Conservation (phyloP, 2,329 filamentous ascomycete genomes). For the Plenodomus lindquistii region DNA sequence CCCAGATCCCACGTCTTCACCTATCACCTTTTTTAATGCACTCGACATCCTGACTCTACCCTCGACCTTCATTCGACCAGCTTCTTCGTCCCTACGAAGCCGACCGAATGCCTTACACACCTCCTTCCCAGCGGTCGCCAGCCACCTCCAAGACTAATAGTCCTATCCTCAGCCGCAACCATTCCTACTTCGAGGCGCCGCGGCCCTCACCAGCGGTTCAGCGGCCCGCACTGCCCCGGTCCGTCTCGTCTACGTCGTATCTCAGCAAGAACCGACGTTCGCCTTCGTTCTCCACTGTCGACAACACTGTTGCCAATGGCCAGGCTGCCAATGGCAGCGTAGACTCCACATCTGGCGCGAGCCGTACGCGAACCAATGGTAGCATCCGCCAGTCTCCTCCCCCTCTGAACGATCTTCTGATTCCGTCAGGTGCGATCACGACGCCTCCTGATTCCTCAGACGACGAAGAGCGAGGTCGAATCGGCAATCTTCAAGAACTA, state of each 20-base stretch:
- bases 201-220: conserved; percentile 39
- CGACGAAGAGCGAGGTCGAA: conserved; percentile 71
- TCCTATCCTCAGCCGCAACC: conserved; percentile 54
- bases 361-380: conserved; percentile 48
- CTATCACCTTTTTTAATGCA: conserved; percentile 46
- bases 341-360: conserved; percentile 23
- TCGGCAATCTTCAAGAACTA: conserved; percentile 64
- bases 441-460: conserved; percentile 92
- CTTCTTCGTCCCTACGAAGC: conserved; percentile 37
- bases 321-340: conserved; percentile 25
- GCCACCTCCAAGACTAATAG: conserved; percentile 59
- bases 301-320: conserved; percentile 38
- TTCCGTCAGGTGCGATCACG: conserved; percentile 82
- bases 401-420: conserved; percentile 74
- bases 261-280: conserved; percentile 64
- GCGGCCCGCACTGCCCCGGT: conserved; percentile 57
- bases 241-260: conserved; percentile 63
- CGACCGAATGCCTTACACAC: conserved; percentile 82
- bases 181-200: conserved; percentile 53
- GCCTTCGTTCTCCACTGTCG: conserved; percentile 50
- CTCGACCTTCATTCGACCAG: conserved; percentile 37
- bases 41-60: conserved; percentile 41
- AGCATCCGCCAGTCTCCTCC: conserved; percentile 82
- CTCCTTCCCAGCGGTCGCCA: conserved; percentile 69
- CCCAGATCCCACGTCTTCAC: conserved; percentile 19